Percentiles rank a stretch among this genome's conserved stretches.
These are phyloP conservation scores for Serendipita sp. DNA, from an alignment of 768 basidiomycete genomes.

Conservation along the genomic window DNA sequence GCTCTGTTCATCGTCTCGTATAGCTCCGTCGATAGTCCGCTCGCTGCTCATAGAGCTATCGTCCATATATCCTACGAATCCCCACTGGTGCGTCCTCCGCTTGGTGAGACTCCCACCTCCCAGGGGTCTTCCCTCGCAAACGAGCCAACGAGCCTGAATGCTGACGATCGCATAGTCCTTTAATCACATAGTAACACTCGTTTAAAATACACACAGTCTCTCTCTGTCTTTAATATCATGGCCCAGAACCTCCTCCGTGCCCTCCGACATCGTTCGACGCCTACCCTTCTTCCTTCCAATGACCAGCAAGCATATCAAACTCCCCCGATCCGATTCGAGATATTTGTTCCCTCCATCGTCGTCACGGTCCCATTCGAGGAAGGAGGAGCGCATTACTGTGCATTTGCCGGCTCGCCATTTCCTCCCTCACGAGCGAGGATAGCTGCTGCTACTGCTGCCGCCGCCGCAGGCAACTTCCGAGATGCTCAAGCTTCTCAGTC, in stretches of 20 bases:
- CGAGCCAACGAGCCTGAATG: neutral
- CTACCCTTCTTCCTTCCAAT: neutral
- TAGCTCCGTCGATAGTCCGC: neutral
- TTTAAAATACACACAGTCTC: neutral
- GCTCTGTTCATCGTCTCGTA: too few species aligned
- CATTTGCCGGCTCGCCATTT: neutral
- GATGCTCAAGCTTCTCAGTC: neutral
- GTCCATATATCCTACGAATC: neutral
- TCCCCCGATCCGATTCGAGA: neutral
- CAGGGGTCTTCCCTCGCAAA: neutral
- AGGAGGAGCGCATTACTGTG: neutral
- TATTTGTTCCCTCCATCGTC: neutral
- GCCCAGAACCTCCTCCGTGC: neutral
- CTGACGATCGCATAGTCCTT: neutral
- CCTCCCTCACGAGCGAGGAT: neutral
- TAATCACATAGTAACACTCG: neutral
- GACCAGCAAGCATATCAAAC: neutral
- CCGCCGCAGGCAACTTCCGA: neutral
- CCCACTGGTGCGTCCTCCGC: neutral
- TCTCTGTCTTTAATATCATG: neutral
- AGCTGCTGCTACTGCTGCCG: neutral
- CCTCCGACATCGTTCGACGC: conserved; percentile 5
- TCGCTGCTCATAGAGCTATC: neutral
- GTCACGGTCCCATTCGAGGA: neutral
- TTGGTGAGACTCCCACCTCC: too few species aligned